Percentiles rank a stretch among this genome's conserved stretches.
phyloP scores from a whole-genome alignment of 2,329 filamentous ascomycete genomes.

The Epichloe sp. region DNA sequence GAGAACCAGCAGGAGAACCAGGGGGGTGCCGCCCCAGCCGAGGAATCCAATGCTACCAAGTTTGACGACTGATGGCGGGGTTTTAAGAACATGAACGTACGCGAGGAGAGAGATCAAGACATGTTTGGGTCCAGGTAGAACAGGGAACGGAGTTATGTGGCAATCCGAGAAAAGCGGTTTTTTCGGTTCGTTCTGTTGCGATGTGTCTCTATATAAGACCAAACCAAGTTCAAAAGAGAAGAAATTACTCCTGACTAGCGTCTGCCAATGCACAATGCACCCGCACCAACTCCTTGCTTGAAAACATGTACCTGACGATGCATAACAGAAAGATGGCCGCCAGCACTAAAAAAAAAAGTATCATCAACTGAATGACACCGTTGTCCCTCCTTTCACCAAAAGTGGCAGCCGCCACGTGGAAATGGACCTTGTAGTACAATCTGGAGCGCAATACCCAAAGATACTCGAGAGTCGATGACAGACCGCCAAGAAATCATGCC shows the following conservation, averaged over 20 bases:
- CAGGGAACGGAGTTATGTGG: not conserved
- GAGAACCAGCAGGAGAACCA: conserved; percentile 14
- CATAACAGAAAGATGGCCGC: not conserved
- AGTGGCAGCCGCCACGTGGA: not conserved
- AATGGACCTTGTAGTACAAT: not conserved
- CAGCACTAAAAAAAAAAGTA: not conserved
- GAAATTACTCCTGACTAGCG: not conserved
- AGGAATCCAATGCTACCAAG: conserved; percentile 9
- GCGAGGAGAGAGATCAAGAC: not conserved
- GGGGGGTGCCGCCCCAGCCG: conserved; percentile 10
- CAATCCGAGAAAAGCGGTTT: conserved; percentile 1
- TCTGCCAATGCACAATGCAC: conserved; percentile 1
- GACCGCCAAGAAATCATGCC: conserved; percentile 11
- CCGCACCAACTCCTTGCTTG: not conserved
- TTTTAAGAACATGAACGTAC: not conserved
- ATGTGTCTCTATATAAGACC: not conserved
- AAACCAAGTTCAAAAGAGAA: not conserved
- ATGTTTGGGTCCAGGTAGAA: not conserved
- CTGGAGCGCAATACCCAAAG: not conserved
- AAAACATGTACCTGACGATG: not conserved
- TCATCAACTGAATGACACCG: not conserved
- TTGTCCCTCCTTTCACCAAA: not conserved
- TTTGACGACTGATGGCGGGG: not conserved
- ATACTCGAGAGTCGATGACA: not conserved
- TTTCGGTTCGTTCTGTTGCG: not conserved